Evolutionary conservation across 805 yeast genomes (phyloP).

Genomic region (Kurtzmaniella cleridarum): DNA sequence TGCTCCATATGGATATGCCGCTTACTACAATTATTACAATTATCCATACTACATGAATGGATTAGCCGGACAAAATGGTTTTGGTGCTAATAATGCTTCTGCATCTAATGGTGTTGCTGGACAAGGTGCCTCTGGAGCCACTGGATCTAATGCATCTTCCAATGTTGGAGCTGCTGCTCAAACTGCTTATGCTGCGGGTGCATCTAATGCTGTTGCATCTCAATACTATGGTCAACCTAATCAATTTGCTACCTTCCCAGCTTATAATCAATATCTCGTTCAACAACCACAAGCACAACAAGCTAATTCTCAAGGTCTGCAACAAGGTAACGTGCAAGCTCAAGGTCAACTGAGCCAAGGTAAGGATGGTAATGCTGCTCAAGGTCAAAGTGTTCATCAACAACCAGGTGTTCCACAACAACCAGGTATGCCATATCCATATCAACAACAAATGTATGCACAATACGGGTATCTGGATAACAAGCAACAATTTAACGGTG

Average conservation of each 20-base stretch:
- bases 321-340: constrained; percentile 5
- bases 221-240: constrained; percentile 25
- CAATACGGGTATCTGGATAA: constrained; percentile 35
- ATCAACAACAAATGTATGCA: constrained; percentile 37
- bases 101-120: constrained; percentile 11
- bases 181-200: constrained; percentile 4
- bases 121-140: constrained; percentile 9
- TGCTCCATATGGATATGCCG: constrained; percentile 35
- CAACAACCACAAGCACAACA: constrained; percentile 14
- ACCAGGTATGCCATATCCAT: constrained; percentile 37
- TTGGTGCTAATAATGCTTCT: constrained; percentile 9
- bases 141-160: constrained; percentile 4
- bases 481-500: constrained; percentile 40
- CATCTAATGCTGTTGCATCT: constrained; percentile 12
- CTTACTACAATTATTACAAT: constrained; percentile 37
- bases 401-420: constrained; percentile 30
- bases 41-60: constrained; percentile 33
- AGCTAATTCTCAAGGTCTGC: constrained; percentile 15
- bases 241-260: constrained; percentile 26
- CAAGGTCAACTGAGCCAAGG: neutral
- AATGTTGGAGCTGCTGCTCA: constrained; percentile 7
- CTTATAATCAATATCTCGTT: constrained; percentile 22
- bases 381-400: constrained; percentile 15
- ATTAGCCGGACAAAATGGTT: constrained; percentile 19
- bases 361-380: constrained; percentile 8